These are phyloP conservation scores for Sutorius eximius DNA, from an alignment of 1,284 basidiomycete species.

Conservation along the genomic window DNA sequence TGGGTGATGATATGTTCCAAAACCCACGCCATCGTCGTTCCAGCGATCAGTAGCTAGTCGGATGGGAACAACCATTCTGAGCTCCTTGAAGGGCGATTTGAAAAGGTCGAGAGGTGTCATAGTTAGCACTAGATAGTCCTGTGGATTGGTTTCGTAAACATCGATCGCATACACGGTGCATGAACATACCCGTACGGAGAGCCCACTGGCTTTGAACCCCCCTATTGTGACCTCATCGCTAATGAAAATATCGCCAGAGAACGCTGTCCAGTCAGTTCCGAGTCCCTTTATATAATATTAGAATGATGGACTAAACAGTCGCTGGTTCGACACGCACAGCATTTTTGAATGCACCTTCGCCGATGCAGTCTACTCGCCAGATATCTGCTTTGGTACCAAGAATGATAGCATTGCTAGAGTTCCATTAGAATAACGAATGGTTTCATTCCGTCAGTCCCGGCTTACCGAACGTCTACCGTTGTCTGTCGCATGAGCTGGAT, in stretches of 20 bases:
- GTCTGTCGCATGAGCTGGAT: constrained; percentile 66
- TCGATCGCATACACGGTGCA: neutral
- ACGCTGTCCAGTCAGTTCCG: constrained; percentile 59
- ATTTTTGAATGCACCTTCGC: constrained; percentile 59
- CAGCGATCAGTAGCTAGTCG: constrained; percentile 67
- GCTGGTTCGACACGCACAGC: constrained; percentile 43
- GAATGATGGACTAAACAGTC: neutral
- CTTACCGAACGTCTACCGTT: constrained; percentile 63
- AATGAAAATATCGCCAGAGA: constrained; percentile 59
- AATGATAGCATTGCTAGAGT: constrained; percentile 36
- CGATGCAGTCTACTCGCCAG: constrained; percentile 64
- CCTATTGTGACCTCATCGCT: constrained; percentile 48
- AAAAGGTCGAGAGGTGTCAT: constrained; percentile 55
- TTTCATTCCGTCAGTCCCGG: neutral
- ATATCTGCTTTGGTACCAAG: constrained; percentile 63
- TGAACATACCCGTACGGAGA: constrained; percentile 56
- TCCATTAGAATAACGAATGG: constrained; percentile 3
- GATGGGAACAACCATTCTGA: constrained; percentile 60
- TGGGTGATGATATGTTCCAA: constrained; percentile 32
- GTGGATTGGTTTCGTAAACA: constrained; percentile 1
- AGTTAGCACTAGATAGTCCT: constrained; percentile 67
- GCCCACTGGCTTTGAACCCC: constrained; percentile 64
- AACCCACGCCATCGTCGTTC: constrained; percentile 42
- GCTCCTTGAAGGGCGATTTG: constrained; percentile 55
- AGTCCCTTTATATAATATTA: constrained; percentile 46